Conservation (phyloP, 1,139 yeast genomes). For the Zygosaccharomyces sapae region DNA sequence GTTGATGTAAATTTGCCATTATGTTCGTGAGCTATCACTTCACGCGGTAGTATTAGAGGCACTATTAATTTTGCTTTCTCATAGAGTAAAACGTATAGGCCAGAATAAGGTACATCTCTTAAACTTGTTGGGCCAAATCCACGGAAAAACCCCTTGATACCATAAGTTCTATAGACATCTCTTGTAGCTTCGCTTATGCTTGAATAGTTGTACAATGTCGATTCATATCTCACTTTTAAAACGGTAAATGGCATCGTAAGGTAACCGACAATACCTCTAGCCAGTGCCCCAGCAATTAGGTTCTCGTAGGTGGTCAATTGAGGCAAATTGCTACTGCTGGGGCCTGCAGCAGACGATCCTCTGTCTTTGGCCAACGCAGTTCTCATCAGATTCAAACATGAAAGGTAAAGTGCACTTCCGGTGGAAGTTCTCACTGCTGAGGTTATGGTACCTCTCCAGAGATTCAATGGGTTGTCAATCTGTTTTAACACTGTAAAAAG, state of each 20-base stretch:
- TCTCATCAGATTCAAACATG: constrained; percentile 63
- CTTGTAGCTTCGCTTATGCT: constrained; percentile 60
- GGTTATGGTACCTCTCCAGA: constrained; percentile 94
- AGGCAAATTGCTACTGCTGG: constrained; percentile 49
- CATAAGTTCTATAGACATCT: constrained; percentile 51
- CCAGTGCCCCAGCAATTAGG: constrained; percentile 68
- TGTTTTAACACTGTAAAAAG: constrained; percentile 44
- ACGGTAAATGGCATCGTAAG: constrained; percentile 95
- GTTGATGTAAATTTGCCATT: constrained; percentile 35
- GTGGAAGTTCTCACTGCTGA: constrained; percentile 84
- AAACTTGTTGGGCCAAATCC: constrained; percentile 87
- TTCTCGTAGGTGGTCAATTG: constrained; percentile 67
- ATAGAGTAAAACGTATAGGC: constrained; percentile 79
- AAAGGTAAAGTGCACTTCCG: constrained; percentile 83
- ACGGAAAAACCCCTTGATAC: constrained; percentile 67
- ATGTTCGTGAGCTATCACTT: constrained; percentile 20
- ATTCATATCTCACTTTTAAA: constrained; percentile 84
- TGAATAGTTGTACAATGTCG: constrained; percentile 64
- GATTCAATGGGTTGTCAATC: constrained; percentile 46
- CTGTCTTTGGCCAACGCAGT: constrained; percentile 44
- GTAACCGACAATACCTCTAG: constrained; percentile 79
- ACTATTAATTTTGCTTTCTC: constrained; percentile 61
- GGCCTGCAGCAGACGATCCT: constrained; percentile 7
- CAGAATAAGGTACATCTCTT: constrained; percentile 96
- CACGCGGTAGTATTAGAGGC: constrained; percentile 33